phyloP scores from a whole-genome alignment of 2,329 filamentous ascomycete species.

The Paecilomyces formosus region DNA sequence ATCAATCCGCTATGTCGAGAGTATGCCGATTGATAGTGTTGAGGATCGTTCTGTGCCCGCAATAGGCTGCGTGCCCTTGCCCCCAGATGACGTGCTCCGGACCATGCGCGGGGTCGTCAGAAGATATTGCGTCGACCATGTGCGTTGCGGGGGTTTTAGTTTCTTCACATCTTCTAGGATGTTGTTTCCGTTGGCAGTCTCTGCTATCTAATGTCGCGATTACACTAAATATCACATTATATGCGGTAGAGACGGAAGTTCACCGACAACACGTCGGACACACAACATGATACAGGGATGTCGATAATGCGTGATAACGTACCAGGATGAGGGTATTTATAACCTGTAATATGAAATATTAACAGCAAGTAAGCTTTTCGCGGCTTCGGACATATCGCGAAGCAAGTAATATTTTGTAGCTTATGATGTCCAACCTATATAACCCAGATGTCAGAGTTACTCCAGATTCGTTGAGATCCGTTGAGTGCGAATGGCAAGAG shows the following conservation, averaged over 20 bases:
- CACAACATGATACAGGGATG: not conserved
- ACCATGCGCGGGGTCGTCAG: not conserved
- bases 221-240: slow-evolving; percentile 16
- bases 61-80: not conserved
- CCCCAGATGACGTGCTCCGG: not conserved
- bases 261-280: not conserved
- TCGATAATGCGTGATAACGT: not conserved
- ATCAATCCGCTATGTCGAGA: not conserved
- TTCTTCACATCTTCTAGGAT: not conserved
- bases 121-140: not conserved
- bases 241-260: not conserved
- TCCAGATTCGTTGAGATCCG: no score
- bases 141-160: slow-evolving; percentile 6
- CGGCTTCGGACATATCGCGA: no score
- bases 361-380: no score
- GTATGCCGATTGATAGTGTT: not conserved
- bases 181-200: not conserved
- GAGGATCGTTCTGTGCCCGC: no score
- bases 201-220: slow-evolving; percentile 15
- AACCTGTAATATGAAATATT: no score
- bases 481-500: not conserved
- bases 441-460: no score
- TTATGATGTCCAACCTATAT: no score
- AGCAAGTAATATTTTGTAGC: no score
- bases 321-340: no score